Percentiles rank a stretch among this genome's conserved stretches.
These are phyloP conservation scores for Salix koriyanagi DNA, from an alignment of 345 rosid genomes.

Conservation along the genomic window DNA sequence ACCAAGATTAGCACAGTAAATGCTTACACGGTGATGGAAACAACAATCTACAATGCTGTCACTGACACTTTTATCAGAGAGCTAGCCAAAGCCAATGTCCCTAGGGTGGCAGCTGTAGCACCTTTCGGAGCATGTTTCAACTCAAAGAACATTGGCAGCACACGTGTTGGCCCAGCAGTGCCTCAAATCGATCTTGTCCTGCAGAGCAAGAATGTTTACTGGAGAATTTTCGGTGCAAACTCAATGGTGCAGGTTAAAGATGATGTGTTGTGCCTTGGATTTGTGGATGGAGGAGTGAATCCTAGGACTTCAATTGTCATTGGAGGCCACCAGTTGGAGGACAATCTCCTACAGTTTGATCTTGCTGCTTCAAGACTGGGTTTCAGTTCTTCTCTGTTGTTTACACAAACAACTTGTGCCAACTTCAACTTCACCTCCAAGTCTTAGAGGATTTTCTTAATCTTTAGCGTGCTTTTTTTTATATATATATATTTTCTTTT, in stretches of 20 bases:
- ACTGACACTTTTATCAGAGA: not conserved
- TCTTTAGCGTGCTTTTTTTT: not conserved
- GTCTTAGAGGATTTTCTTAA: not conserved
- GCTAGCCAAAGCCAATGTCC: not conserved
- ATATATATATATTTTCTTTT: not conserved
- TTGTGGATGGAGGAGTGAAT: constrained; percentile 60
- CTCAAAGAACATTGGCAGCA: constrained; percentile 1
- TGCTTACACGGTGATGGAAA: constrained; percentile 16
- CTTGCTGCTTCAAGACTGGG: constrained; percentile 55
- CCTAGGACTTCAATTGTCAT: constrained; percentile 58
- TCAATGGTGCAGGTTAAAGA: constrained; percentile 56
- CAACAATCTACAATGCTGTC: constrained; percentile 12
- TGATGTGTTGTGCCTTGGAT: constrained; percentile 55
- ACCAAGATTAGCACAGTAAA: constrained; percentile 19
- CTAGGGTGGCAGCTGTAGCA: constrained; percentile 7
- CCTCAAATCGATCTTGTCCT: constrained; percentile 49
- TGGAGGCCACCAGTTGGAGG: constrained; percentile 68
- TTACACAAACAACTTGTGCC: constrained; percentile 48
- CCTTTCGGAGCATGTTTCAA: constrained; percentile 9
- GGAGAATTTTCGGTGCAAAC: constrained; percentile 65
- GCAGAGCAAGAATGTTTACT: constrained; percentile 40
- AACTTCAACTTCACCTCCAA: constrained; percentile 58
- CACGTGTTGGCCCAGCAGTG: constrained; percentile 50
- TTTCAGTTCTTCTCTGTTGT: constrained; percentile 54
- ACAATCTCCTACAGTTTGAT: constrained; percentile 59